Evolutionary conservation across 2,329 filamentous ascomycete genomes (phyloP).

Genomic region (Xenoacremonium recifei): DNA sequence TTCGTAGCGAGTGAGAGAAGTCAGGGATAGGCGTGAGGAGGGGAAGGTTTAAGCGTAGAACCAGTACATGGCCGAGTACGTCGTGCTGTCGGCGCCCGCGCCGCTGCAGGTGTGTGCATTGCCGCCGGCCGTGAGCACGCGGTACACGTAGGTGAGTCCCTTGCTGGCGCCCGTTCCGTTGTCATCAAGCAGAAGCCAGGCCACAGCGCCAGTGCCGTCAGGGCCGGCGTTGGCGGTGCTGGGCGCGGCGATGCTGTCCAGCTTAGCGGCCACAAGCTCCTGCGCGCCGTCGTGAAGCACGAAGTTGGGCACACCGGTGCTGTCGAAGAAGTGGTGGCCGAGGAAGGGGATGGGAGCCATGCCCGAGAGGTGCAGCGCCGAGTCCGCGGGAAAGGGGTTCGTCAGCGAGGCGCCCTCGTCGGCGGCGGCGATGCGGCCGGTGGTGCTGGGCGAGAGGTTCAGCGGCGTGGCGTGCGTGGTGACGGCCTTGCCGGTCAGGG

Average conservation of each 20-base stretch:
- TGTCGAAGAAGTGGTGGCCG: conserved; percentile 68
- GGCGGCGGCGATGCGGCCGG: conserved; percentile 17
- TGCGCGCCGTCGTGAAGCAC: conserved; percentile 43
- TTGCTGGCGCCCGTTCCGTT: conserved; percentile 37
- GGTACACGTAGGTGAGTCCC: conserved; percentile 47
- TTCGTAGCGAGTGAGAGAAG: background rate
- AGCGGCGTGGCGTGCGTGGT: conserved; percentile 45
- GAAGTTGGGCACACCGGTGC: conserved; percentile 55
- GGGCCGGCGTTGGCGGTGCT: conserved; percentile 43
- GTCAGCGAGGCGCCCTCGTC: conserved; percentile 40
- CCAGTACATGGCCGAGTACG: conserved; percentile 60
- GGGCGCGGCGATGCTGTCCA: conserved; percentile 52
- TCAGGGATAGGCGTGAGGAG: background rate
- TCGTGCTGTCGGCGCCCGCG: conserved; percentile 48
- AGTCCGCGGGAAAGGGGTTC: conserved; percentile 43
- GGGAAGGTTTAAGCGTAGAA: conserved; percentile 42
- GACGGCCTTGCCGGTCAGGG: conserved; percentile 40
- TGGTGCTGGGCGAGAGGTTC: conserved; percentile 32
- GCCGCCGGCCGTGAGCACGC: conserved; percentile 55
- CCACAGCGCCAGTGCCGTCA: conserved; percentile 50
- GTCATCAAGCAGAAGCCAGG: conserved; percentile 51
- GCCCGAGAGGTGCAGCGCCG: conserved; percentile 38
- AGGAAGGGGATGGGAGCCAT: conserved; percentile 41
- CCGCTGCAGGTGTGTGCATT: conserved; percentile 41
- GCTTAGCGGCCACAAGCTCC: conserved; percentile 47